Evolutionary conservation across 192 early-diverging fungal species (phyloP).

Genomic region (Coemansia sp.): DNA sequence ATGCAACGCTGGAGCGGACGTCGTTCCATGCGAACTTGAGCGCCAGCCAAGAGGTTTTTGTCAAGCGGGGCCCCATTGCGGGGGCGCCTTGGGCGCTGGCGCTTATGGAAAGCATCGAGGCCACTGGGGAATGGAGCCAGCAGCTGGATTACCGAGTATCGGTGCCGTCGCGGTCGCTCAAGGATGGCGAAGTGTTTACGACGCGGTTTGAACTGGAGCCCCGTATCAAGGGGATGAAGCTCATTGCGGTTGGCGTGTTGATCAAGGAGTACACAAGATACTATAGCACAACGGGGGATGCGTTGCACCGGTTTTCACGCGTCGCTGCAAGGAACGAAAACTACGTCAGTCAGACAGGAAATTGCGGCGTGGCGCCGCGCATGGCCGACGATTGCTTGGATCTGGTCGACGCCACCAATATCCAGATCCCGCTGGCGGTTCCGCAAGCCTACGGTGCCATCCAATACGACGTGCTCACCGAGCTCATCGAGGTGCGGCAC

Average conservation of each 20-base stretch:
- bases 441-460: constrained; percentile 34
- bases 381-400: constrained; percentile 26
- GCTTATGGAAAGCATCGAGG: constrained; percentile 55
- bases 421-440: constrained; percentile 34
- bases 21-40: constrained; percentile 56
- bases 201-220: constrained; percentile 51
- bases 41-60: constrained; percentile 21
- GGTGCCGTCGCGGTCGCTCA: constrained; percentile 56
- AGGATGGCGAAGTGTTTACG: constrained; percentile 56
- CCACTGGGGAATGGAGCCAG: constrained; percentile 44
- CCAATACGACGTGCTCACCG: constrained; percentile 45
- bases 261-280: constrained; percentile 61
- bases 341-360: constrained; percentile 23
- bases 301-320: constrained; percentile 26
- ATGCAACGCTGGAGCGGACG: constrained; percentile 57
- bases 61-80: constrained; percentile 54
- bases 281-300: constrained; percentile 17
- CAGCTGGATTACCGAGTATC: constrained; percentile 60
- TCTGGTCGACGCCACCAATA: constrained; percentile 35
- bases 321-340: constrained; percentile 51
- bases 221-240: constrained; percentile 38
- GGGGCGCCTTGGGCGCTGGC: constrained; percentile 53
- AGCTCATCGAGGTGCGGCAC: constrained; percentile 50
- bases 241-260: constrained; percentile 47
- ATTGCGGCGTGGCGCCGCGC: constrained; percentile 17